phyloP scores from a whole-genome alignment of 129 eudicot genomes.

The Tanacetum coccineum region DNA sequence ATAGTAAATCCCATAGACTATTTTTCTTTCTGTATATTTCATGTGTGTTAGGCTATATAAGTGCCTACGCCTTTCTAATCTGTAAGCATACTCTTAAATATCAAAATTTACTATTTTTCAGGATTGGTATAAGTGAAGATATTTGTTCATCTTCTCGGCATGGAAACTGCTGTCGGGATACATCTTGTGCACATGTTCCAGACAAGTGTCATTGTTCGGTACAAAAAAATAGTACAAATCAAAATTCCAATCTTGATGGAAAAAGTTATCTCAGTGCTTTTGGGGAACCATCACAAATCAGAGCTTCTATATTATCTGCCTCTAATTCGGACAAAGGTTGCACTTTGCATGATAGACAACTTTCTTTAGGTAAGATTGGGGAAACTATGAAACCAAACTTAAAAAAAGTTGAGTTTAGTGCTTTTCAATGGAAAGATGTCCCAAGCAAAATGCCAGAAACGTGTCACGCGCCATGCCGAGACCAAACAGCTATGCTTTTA shows the following conservation, averaged over 20 bases:
- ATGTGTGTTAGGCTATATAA: not conserved
- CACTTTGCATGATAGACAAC: constrained; percentile 24
- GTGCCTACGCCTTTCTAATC: not conserved
- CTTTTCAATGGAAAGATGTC: constrained; percentile 68
- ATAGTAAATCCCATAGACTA: constrained; percentile 12
- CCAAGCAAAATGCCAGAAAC: constrained; percentile 38
- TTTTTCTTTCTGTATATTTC: constrained; percentile 6
- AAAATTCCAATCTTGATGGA: constrained; percentile 26
- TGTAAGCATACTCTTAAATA: not conserved
- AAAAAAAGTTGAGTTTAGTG: constrained; percentile 31
- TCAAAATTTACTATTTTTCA: constrained; percentile 12
- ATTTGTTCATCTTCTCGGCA: constrained; percentile 18
- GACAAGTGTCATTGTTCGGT: constrained; percentile 36
- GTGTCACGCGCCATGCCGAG: constrained; percentile 28
- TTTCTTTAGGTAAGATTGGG: constrained; percentile 26
- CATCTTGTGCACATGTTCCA: constrained; percentile 32
- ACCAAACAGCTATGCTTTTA: constrained; percentile 20
- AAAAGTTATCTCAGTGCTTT: constrained; percentile 17
- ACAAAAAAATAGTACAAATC: constrained; percentile 18
- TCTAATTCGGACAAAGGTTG: constrained; percentile 24
- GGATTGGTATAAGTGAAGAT: constrained; percentile 38
- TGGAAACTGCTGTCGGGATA: constrained; percentile 35
- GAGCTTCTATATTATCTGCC: constrained; percentile 24
- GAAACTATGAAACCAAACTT: constrained; percentile 21
- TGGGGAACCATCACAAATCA: constrained; percentile 29